These are phyloP conservation scores for Avena atlantica DNA, from an alignment of 176 grass and related monocot species.

Conservation along the genomic window DNA sequence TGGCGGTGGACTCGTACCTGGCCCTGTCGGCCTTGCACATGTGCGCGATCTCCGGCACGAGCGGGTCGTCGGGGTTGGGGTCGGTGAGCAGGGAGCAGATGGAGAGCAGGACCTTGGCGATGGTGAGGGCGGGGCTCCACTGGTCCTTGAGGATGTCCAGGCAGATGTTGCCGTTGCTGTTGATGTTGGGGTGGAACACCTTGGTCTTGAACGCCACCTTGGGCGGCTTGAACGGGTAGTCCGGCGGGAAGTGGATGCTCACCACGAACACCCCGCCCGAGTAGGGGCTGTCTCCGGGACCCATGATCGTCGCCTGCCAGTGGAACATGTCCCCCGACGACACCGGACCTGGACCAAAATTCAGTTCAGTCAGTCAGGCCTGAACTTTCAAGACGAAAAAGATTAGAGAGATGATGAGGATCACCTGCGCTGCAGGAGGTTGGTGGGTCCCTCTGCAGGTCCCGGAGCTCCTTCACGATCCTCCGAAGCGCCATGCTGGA, in stretches of 20 bases:
- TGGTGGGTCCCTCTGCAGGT: constrained; percentile 89
- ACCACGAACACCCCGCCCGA: constrained; percentile 66
- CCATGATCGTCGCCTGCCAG: constrained; percentile 91
- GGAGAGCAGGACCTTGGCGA: constrained; percentile 80
- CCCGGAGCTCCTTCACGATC: constrained; percentile 92
- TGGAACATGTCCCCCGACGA: constrained; percentile 89
- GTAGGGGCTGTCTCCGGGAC: constrained; percentile 68
- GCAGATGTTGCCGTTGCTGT: constrained; percentile 90
- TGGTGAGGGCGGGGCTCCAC: constrained; percentile 82
- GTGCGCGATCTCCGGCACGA: constrained; percentile 92
- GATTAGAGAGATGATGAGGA: background rate
- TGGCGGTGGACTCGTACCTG: constrained; percentile 74
- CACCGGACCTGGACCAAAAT: constrained; percentile 52
- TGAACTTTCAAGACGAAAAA: too few relatives aligned
- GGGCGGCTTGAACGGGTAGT: constrained; percentile 86
- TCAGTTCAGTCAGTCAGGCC: background rate
- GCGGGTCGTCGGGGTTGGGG: constrained; percentile 78
- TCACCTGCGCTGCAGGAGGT: constrained; percentile 91
- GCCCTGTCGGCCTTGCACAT: constrained; percentile 77
- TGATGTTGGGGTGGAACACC: constrained; percentile 88
- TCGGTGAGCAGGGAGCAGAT: constrained; percentile 87
- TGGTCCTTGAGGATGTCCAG: constrained; percentile 93
- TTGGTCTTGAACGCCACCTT: constrained; percentile 89
- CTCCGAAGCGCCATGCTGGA: constrained; percentile 62
- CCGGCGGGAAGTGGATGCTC: constrained; percentile 73